Percentiles rank a stretch among this genome's conserved stretches.
Evolutionary conservation across 805 yeast species (phyloP).

Genomic region (Metschnikowia hibisci): DNA sequence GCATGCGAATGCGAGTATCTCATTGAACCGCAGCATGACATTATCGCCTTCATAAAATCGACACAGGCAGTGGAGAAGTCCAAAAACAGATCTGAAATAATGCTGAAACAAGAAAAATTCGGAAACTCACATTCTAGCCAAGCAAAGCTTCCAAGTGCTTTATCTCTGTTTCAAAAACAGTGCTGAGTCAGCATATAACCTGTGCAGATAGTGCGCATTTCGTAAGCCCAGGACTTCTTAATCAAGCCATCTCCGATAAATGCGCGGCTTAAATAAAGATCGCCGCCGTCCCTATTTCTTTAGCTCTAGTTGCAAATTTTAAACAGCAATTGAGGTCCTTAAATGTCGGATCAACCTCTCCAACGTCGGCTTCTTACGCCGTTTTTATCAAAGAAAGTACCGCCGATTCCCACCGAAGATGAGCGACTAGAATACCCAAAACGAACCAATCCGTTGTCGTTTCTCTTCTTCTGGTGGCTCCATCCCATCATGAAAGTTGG

Average conservation of each 20-base stretch:
- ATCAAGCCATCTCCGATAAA: slow-evolving; percentile 10
- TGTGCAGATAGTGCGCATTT: slow-evolving; percentile 1
- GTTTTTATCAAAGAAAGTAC: slow-evolving; percentile 39
- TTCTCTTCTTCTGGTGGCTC: slow-evolving; percentile 63
- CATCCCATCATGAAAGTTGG: slow-evolving; percentile 61
- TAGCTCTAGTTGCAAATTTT: not conserved
- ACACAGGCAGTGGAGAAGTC: too few species aligned
- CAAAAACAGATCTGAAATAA: too few species aligned
- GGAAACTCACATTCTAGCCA: too few species aligned
- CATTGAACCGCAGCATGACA: too few species aligned
- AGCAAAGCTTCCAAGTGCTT: too few species aligned
- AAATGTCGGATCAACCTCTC: slow-evolving; percentile 16
- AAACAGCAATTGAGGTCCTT: too few species aligned
- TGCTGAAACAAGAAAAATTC: too few species aligned
- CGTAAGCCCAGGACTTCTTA: not conserved
- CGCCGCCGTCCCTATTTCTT: not conserved
- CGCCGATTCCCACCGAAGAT: slow-evolving; percentile 47
- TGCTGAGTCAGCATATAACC: not conserved
- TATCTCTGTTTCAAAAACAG: too few species aligned
- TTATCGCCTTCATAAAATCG: too few species aligned
- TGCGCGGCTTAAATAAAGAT: slow-evolving; percentile 8
- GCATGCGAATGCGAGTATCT: too few species aligned
- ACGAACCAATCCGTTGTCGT: slow-evolving; percentile 36
- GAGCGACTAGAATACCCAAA: slow-evolving; percentile 48
- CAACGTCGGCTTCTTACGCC: slow-evolving; percentile 35